phyloP scores from a whole-genome alignment of 305 asterid species.

The Plantago coronopus region DNA sequence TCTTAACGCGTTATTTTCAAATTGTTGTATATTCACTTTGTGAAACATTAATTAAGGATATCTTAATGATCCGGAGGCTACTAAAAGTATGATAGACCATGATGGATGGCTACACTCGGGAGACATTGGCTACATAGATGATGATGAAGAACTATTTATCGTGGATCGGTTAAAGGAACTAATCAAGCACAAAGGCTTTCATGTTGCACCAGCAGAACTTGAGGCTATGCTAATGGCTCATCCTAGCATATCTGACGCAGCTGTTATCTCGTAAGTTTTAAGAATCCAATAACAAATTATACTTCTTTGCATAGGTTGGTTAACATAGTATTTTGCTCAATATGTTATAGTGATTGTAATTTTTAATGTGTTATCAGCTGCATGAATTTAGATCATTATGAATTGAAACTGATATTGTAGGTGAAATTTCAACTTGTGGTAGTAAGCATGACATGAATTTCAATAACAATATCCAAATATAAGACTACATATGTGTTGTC shows the following conservation, averaged over 20 bases:
- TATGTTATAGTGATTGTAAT: neutral
- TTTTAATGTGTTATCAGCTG: no score
- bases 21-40: neutral
- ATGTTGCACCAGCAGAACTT: conserved; percentile 64
- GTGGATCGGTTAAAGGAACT: conserved; percentile 60
- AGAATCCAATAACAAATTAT: neutral
- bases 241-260: conserved; percentile 56
- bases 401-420: no score
- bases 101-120: conserved; percentile 67
- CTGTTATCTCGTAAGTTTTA: conserved; percentile 58
- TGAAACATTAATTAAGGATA: conserved; percentile 34
- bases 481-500: no score
- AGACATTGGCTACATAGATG: conserved; percentile 54
- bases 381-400: no score
- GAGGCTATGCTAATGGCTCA: conserved; percentile 58
- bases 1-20: no score
- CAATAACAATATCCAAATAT: no score
- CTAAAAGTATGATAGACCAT: conserved; percentile 40
- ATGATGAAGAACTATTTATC: conserved; percentile 46
- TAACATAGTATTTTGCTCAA: no score
- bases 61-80: conserved; percentile 50
- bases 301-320: no score
- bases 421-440: no score
- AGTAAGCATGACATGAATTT: no score
- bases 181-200: conserved; percentile 62